These are phyloP conservation scores for Candida adriatica DNA, from an alignment of 805 yeast genomes.

Conservation along the genomic window DNA sequence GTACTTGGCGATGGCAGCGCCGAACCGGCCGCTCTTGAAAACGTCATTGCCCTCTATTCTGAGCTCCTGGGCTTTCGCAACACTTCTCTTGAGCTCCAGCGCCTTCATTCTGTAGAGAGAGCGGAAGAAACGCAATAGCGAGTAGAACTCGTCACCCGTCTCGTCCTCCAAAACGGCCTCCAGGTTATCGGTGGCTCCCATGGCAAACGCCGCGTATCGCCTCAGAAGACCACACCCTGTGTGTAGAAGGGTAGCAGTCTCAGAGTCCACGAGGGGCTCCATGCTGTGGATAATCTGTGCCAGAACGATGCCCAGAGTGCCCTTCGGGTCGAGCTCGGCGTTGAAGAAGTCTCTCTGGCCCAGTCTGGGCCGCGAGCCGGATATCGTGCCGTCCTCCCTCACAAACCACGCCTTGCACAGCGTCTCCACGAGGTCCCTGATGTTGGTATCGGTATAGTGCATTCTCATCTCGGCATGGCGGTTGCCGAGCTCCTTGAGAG, in stretches of 20 bases:
- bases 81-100: slow-evolving; percentile 2
- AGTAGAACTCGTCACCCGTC: slow-evolving; percentile 14
- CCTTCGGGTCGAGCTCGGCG: slow-evolving; percentile 12
- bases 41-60: slow-evolving; percentile 16
- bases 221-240: slow-evolving; percentile 6
- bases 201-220: slow-evolving; percentile 11
- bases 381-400: neutral
- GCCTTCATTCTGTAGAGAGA: slow-evolving; percentile 7
- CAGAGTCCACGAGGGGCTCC: slow-evolving; percentile 2
- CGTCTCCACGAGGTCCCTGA: neutral
- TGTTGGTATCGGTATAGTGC: neutral
- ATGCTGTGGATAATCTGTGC: slow-evolving; percentile 11
- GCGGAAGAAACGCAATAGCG: slow-evolving; percentile 10
- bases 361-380: slow-evolving; percentile 1
- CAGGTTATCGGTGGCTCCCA: slow-evolving; percentile 6
- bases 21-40: slow-evolving; percentile 13
- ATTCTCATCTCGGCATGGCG: neutral
- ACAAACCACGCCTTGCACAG: neutral
- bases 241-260: slow-evolving; percentile 4
- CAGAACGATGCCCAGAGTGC: slow-evolving; percentile 12
- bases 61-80: slow-evolving; percentile 6
- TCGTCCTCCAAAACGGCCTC: slow-evolving; percentile 10
- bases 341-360: slow-evolving; percentile 9
- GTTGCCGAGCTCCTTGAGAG: neutral
- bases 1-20: slow-evolving; percentile 29